Evolutionary conservation across 164 flowering plant species (phyloP).

Genomic region (Chimonanthus praecox): DNA sequence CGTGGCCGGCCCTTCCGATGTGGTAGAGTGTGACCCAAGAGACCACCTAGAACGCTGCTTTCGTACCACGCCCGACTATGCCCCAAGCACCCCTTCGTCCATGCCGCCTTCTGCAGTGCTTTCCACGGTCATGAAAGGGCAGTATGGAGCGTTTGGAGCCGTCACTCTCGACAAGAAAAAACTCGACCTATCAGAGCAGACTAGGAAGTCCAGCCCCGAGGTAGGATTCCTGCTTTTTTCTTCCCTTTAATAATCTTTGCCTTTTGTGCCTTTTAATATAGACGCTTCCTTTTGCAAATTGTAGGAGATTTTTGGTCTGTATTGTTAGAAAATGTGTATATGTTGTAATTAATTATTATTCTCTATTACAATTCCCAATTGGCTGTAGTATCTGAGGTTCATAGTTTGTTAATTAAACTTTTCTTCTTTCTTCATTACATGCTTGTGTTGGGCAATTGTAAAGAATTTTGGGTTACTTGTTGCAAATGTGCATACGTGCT

Average conservation of each 20-base stretch:
- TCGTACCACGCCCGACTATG: slow-evolving; percentile 17
- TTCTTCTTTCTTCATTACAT: too few species aligned
- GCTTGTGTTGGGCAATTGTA: not conserved
- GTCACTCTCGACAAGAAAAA: slow-evolving; percentile 84
- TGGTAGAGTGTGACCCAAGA: slow-evolving; percentile 45
- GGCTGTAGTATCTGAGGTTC: too few species aligned
- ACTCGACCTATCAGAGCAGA: slow-evolving; percentile 61
- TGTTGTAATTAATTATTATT: too few species aligned
- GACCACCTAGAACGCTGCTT: slow-evolving; percentile 59
- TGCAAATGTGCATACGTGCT: not conserved
- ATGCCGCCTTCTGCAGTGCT: slow-evolving; percentile 8
- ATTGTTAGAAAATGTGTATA: too few species aligned
- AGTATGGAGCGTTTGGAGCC: slow-evolving; percentile 64
- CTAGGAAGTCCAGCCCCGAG: slow-evolving; percentile 55
- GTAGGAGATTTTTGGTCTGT: too few species aligned
- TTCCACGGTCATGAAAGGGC: slow-evolving; percentile 54
- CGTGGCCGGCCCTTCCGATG: slow-evolving; percentile 15
- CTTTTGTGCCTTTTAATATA: too few species aligned
- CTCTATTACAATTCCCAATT: too few species aligned
- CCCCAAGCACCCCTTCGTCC: slow-evolving; percentile 15
- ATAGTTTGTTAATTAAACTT: too few species aligned
- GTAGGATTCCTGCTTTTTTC: slow-evolving; percentile 25
- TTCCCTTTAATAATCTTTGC: not conserved
- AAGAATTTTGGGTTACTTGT: not conserved
- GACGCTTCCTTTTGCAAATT: too few species aligned